Base-by-base conservation (phyloP, 2,329 filamentous ascomycete species). In the Zymoseptoria tritici region DNA sequence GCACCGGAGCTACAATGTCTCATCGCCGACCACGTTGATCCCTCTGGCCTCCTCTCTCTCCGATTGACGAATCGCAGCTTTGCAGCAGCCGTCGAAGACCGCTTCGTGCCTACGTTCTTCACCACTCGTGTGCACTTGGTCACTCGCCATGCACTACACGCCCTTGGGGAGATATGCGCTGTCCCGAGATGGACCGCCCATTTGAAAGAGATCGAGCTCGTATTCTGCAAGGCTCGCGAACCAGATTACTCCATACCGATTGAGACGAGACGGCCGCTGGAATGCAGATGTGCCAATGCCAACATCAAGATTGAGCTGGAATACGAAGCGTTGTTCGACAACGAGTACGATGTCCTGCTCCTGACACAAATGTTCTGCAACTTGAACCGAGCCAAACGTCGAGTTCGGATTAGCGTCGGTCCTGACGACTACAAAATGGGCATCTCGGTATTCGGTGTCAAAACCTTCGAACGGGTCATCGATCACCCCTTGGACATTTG, bases 1-100 rank as follows among this genome's bases (percentile, higher is more conserved):
- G 20, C 60, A 9, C 54, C 42, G 1, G 60, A 59, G 50, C 20
- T 61, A n/a, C 60, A 61, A 13, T 55, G 52, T 21, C 9, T 5
- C 19, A 57, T 61, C 29, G 60, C 54, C 16, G 49, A 57, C 11
- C 6, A 13, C n/a, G 31, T 53, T 11, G 54, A 52, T 9, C 20
- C 36, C 5, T 13, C 13, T 4, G 36, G 6, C 19, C 49, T 61
- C 9, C 24, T 55, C 8, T n/a, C 49, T 8, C 29, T 61, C 19
- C 60, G 60, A 9, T 21, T 49, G 36, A 57, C 54, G 13, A 56
- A 54, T 19, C 60, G 57, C 22, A 19, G n/a, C 2, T 53, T 59
- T 19, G 26, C 53, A 2, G 52, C 49, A 4, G 54, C 58, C n/a
- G 53, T 16, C 46, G 21, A 24, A 6, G 54, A 61, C 36, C 36